A percentile compares a stretch with the other conserved stretches of the same genome.
These are phyloP conservation scores for Apiotrichum gamsii DNA, from an alignment of 1,284 basidiomycete species.

Conservation along the genomic window DNA sequence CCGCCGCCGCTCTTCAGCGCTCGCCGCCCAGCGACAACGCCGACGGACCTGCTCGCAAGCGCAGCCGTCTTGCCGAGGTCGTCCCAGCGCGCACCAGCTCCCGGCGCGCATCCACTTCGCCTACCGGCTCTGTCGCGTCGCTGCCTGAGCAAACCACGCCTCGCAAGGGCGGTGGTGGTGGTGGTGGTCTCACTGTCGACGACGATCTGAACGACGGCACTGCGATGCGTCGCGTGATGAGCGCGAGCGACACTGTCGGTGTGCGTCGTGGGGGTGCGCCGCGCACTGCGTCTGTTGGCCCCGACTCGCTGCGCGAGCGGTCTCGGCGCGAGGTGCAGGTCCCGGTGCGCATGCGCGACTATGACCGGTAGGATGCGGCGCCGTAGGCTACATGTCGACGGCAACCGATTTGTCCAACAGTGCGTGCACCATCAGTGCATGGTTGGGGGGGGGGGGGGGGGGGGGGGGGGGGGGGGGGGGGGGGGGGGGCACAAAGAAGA, in stretches of 20 bases:
- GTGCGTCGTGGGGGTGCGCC: conserved; percentile 5
- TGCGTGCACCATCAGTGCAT: too few relatives aligned
- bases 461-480: too few relatives aligned
- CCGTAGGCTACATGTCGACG: too few relatives aligned
- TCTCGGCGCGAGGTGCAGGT: conserved; percentile 26
- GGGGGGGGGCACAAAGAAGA: too few relatives aligned
- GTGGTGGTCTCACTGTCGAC: too few relatives aligned
- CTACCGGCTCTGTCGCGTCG: conserved; percentile 1
- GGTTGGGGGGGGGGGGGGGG: too few relatives aligned
- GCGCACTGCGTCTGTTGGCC: conserved; percentile 16
- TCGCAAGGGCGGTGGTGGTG: neutral
- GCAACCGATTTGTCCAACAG: too few relatives aligned
- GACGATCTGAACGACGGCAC: conserved; percentile 3
- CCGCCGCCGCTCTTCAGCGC: neutral
- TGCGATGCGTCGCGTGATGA: conserved; percentile 14
- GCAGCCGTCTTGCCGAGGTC: conserved; percentile 12
- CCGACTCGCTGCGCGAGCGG: conserved; percentile 21
- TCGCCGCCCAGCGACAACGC: neutral
- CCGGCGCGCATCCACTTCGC: conserved; percentile 10
- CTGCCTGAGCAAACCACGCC: conserved; percentile 4
- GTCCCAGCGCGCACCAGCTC: neutral
- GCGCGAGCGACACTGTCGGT: conserved; percentile 6
- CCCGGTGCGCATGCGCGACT: conserved; percentile 35
- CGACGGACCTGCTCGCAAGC: conserved; percentile 4
- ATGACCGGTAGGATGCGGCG: conserved; percentile 18